phyloP scores from a whole-genome alignment of 2,329 filamentous ascomycete genomes.

The Colletotrichum endophyticum region DNA sequence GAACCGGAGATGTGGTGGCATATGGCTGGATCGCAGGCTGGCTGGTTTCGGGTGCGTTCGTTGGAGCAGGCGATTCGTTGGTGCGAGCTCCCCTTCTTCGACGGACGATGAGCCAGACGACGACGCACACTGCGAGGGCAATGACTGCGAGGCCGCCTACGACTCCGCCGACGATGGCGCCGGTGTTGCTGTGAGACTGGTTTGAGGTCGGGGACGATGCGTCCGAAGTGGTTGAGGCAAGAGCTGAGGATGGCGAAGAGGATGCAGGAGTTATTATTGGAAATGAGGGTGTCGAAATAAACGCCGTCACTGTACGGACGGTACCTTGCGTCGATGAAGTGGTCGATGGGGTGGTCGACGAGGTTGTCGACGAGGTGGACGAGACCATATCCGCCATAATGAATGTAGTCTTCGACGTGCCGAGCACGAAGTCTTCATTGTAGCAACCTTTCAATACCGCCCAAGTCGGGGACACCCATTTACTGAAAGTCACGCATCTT shows the following conservation, averaged over 20 bases:
- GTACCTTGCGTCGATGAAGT: too few species aligned
- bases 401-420: not conserved
- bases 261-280: not conserved
- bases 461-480: not conserved
- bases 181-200: not conserved
- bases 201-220: not conserved
- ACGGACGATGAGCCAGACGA: not conserved
- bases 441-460: not conserved
- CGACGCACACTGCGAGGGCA: not conserved
- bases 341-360: too few species aligned
- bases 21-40: not conserved
- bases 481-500: not conserved
- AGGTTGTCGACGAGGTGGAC: too few species aligned
- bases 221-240: not conserved
- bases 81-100: not conserved
- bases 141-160: not conserved
- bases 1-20: too few species aligned
- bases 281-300: not conserved
- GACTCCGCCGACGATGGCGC: not conserved
- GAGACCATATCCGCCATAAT: not conserved
- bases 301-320: too few species aligned
- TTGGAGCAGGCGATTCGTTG: not conserved
- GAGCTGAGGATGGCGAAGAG: not conserved
- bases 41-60: not conserved
- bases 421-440: fast-evolving